Conservation (phyloP, 495 filamentous ascomycete species). For the Aspergillus asperescens region DNA sequence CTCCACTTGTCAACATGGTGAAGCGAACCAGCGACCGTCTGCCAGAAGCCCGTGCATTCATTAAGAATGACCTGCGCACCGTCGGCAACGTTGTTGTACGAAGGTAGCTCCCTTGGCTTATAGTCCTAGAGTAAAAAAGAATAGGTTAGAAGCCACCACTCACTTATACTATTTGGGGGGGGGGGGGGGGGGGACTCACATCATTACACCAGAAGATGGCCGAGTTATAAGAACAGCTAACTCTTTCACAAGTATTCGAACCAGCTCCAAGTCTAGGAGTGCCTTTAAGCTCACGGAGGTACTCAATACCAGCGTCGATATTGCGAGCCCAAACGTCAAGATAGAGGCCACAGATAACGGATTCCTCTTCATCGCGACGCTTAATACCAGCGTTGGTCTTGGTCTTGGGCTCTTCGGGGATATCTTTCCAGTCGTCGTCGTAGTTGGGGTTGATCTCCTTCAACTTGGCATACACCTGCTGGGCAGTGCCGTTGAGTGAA, state of each 20-base stretch:
- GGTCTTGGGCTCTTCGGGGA: not conserved
- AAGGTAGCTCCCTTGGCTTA: not conserved
- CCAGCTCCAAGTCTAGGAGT: not conserved
- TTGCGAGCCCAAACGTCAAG: too few relatives aligned
- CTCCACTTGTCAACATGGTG: not conserved
- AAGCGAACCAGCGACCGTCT: not conserved
- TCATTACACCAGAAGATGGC: not conserved
- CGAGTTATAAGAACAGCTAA: not conserved
- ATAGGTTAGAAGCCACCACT: not conserved
- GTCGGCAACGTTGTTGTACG: not conserved
- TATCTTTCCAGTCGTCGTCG: not conserved
- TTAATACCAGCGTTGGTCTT: not conserved
- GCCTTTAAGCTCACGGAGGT: not conserved
- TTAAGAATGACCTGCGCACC: not conserved
- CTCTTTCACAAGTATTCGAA: not conserved
- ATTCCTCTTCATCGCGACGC: too few relatives aligned
- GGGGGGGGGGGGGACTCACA: not conserved
- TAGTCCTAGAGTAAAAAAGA: not conserved
- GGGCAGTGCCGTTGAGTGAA: not conserved
- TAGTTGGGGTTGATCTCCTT: not conserved
- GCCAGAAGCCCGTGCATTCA: not conserved
- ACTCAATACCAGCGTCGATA: not conserved
- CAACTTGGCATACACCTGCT: not conserved
- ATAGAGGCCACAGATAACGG: too few relatives aligned
- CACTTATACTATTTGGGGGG: not conserved